Evolutionary conservation across 106 monocot species (phyloP).

Genomic region (Dioscorea zingiberensis): DNA sequence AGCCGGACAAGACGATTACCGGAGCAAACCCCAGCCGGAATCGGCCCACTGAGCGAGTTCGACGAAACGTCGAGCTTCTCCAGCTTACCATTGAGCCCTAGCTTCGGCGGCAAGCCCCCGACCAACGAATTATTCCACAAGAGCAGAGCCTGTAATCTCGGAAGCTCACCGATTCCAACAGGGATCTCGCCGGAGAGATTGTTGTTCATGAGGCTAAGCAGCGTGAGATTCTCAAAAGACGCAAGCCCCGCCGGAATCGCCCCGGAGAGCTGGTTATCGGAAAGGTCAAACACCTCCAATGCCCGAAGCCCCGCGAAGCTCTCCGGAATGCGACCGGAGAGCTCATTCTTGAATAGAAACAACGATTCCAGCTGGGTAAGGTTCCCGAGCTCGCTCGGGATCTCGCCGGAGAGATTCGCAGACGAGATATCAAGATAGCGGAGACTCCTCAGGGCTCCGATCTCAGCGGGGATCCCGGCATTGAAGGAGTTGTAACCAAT

Average conservation of each 20-base stretch:
- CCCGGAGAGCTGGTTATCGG: slow-evolving; percentile 67
- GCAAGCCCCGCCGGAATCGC: slow-evolving; percentile 43
- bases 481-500: slow-evolving; percentile 67
- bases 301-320: slow-evolving; percentile 22
- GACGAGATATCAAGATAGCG: slow-evolving; percentile 69
- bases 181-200: slow-evolving; percentile 65
- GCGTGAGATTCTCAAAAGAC: slow-evolving; percentile 45
- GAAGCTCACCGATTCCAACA: slow-evolving; percentile 44
- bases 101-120: slow-evolving; percentile 52
- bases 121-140: slow-evolving; percentile 95
- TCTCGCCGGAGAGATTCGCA: slow-evolving; percentile 44
- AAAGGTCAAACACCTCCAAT: slow-evolving; percentile 59
- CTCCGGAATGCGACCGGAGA: slow-evolving; percentile 53
- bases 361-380: slow-evolving; percentile 39
- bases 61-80: slow-evolving; percentile 86
- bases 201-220: slow-evolving; percentile 85
- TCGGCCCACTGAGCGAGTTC: slow-evolving; percentile 60
- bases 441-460: slow-evolving; percentile 39
- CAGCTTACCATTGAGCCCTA: slow-evolving; percentile 52
- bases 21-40: slow-evolving; percentile 55
- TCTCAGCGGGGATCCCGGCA: slow-evolving; percentile 46
- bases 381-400: slow-evolving; percentile 48
- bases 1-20: slow-evolving; percentile 71
- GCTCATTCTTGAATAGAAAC: slow-evolving; percentile 74
- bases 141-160: slow-evolving; percentile 47